A percentile compares a stretch with the other conserved stretches of the same genome.
These are phyloP conservation scores for Boletus speciosus DNA, from an alignment of 768 basidiomycete genomes.

Conservation along the genomic window DNA sequence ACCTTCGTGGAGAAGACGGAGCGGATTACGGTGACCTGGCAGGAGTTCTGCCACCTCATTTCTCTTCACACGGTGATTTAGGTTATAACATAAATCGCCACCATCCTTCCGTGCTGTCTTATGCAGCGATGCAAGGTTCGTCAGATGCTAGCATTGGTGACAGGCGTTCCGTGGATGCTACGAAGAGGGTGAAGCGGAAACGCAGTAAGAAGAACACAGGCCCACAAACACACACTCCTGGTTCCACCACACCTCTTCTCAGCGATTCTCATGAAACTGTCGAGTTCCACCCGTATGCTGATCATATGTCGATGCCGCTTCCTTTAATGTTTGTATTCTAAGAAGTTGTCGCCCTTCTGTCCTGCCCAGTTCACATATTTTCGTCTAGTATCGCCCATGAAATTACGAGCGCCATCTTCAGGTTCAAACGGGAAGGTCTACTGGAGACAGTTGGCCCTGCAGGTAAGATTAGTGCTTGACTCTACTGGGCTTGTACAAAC, in stretches of 20 bases:
- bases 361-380: background rate
- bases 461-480: constrained; percentile 38
- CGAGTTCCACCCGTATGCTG: constrained; percentile 56
- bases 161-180: constrained; percentile 42
- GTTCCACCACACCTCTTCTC: constrained; percentile 61
- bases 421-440: constrained; percentile 74
- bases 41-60: constrained; percentile 62
- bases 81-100: constrained; percentile 38
- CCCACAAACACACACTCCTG: constrained; percentile 16
- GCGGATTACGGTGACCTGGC: constrained; percentile 62
- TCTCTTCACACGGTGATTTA: constrained; percentile 45
- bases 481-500: constrained; percentile 1
- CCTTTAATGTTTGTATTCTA: constrained; percentile 64
- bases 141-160: constrained; percentile 23
- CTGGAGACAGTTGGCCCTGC: constrained; percentile 90
- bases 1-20: constrained; percentile 83
- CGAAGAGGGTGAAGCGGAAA: constrained; percentile 67
- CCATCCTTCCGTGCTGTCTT: constrained; percentile 33
- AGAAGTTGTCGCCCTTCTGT: background rate
- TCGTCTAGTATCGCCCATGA: constrained; percentile 73
- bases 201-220: constrained; percentile 57
- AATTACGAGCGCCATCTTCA: constrained; percentile 63
- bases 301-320: constrained; percentile 68
- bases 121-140: constrained; percentile 39
- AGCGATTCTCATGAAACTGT: constrained; percentile 50